Percentiles rank a stretch among this genome's conserved stretches.
These are phyloP conservation scores for Candida maesae DNA, from an alignment of 805 yeast genomes.

Conservation along the genomic window DNA sequence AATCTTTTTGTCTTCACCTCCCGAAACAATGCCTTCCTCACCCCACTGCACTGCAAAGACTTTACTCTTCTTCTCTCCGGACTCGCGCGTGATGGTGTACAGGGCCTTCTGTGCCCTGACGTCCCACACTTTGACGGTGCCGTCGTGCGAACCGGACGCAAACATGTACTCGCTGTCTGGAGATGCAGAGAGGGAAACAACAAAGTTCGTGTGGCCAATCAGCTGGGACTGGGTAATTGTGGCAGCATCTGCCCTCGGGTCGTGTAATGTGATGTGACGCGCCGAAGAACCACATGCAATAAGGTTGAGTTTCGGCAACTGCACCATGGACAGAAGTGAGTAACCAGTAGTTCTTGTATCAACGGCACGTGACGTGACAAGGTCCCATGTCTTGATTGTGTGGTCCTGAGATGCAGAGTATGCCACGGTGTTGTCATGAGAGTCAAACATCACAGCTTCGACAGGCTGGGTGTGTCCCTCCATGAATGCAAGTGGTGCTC, in stretches of 20 bases:
- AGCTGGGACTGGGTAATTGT: conserved; percentile 69
- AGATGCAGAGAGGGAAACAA: conserved; percentile 67
- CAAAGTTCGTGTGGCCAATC: conserved; percentile 89
- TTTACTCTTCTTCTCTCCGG: conserved; percentile 47
- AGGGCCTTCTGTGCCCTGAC: conserved; percentile 78
- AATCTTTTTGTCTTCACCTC: conserved; percentile 90
- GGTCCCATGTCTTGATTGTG: conserved; percentile 93
- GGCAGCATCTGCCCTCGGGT: conserved; percentile 70
- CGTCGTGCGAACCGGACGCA: conserved; percentile 93
- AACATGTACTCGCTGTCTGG: conserved; percentile 81
- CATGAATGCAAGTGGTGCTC: conserved; percentile 75
- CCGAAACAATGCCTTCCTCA: conserved; percentile 75
- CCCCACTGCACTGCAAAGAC: conserved; percentile 91
- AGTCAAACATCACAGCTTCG: conserved; percentile 75
- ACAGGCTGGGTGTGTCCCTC: conserved; percentile 87
- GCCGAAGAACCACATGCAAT: conserved; percentile 95
- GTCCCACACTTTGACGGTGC: conserved; percentile 95
- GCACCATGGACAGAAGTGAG: conserved; percentile 72
- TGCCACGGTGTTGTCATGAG: conserved; percentile 71
- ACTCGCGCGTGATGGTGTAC: conserved; percentile 78
- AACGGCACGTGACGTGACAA: conserved; percentile 78
- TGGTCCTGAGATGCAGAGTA: conserved; percentile 97
- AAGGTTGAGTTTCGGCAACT: conserved; percentile 62
- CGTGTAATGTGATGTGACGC: conserved; percentile 92
- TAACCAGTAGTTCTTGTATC: conserved; percentile 86